Evolutionary conservation across 2,329 filamentous ascomycete species (phyloP), one percentile per base, ranked within the genome.

Genomic region (Aspergillus transmontanensis): DNA sequence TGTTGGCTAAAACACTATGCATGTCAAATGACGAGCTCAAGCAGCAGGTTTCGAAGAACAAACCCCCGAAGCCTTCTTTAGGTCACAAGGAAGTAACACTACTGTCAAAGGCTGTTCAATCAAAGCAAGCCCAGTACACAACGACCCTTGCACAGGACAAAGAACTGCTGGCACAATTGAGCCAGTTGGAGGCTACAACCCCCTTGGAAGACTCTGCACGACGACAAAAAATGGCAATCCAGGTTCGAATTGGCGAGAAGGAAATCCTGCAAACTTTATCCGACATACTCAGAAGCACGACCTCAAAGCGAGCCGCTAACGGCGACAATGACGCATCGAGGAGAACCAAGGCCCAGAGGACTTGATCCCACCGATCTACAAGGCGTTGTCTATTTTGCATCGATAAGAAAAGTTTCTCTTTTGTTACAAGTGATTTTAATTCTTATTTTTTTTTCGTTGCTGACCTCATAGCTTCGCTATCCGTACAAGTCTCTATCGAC

Each of bases 201-300:
- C 50, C 73, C 19, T 69, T 78, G 34, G 78, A 84, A 57, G 75
- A 68, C 57, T 71, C 68, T 12, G 36, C 62, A 23, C 72, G 72
- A 28, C 78, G 79, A 36, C 70, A 75, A 16, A 80, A 78, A 50
- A 90, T 91, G 87, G 91, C 91, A 0, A 71, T 88, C 26, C 80
- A 85, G 57, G 89, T 93, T 41, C 85, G 91, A 63, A 77, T 89
- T 3, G 91, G 91, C 16, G 91, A 94, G 77, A 93, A 93, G 75
- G 83, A 84, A 68, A 80, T 94, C 6, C 73, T 93, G 28, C 77
- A 82, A 60, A 83, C 87, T 70, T 81, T 87, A 1, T 81, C 85
- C 63, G 68, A 64, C 55, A 76, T 75, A 66, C 73, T 82, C 39
- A 64, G 39, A n/a, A 60, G 32, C 30, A 54, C 72, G 12, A 48